Base-by-base conservation (phyloP, 345 rosid genomes). In the Streptanthus diversifolius region DNA sequence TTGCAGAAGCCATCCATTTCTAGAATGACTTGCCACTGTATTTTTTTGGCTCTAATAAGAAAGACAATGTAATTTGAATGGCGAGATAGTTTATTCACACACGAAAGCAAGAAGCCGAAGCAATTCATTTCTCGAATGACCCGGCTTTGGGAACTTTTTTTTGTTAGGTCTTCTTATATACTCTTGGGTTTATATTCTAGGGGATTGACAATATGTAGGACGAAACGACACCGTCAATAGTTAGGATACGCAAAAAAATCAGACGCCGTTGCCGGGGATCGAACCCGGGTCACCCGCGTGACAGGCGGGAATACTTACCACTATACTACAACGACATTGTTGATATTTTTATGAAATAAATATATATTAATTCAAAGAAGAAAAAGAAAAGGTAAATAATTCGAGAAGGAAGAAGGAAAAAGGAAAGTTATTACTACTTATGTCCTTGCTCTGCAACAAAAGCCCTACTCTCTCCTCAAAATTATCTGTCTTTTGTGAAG, bases 281-380 rank as follows among this genome's bases (percentile, higher is more conserved):
- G 96, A 90, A 87, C 93, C 84, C 93, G 90, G 95, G 93, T 85
- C 96, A 27, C 90, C 93, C 84, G 88, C 86, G 90, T 93, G 98
- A 91, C 92, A 88, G 95, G 84, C 92, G 85, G 89, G 83, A 81
- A 89, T 88, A 85, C 95, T 88, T 0, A 87, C 95, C 96, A 85
- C 96, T 84, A 88, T 89, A 90, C 92, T 89, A 88, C 93, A 86
- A 89, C 93, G 89, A 87, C 90, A 54, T 25, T 19, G 13, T 14
- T 66, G 68, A 0, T 15, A 2, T 0, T 5, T 0, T 0, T 5
- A 43, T 0, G 4, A 4, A 11, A 0, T 4, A 3, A 8, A 3
- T 0, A 48, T 22, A n/a, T 45, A 18, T 8, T 8, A 9, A 8
- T 8, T 0, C 1, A 27, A 5, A 30, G 84, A 73, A 33, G 78